Evolutionary conservation across 495 filamentous ascomycete genomes (phyloP).

Genomic region (Neurospora sp.): DNA sequence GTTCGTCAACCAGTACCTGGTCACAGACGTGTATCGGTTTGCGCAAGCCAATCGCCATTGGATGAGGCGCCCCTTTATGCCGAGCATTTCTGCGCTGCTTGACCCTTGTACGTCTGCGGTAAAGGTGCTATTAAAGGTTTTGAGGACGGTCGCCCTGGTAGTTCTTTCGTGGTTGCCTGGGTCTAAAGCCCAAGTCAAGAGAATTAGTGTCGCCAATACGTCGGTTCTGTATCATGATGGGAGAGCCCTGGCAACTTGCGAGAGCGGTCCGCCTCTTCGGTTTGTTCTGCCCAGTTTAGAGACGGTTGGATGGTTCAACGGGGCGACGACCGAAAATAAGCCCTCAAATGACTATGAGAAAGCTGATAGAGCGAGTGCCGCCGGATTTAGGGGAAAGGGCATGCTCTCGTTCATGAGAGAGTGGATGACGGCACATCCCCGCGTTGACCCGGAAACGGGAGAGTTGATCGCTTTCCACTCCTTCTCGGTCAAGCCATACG

Average conservation of each 20-base stretch:
- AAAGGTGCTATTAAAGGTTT: neutral
- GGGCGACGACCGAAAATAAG: constrained; percentile 14
- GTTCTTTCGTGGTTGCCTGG: constrained; percentile 32
- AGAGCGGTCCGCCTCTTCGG: constrained; percentile 56
- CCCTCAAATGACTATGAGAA: neutral
- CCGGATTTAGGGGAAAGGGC: constrained; percentile 40
- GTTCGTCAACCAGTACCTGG: constrained; percentile 54
- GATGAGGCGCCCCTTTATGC: neutral
- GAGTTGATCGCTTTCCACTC: constrained; percentile 57
- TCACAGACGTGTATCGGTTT: constrained; percentile 51
- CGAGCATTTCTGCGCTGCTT: constrained; percentile 1
- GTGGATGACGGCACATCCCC: constrained; percentile 60
- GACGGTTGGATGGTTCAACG: constrained; percentile 59
- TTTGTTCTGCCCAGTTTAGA: constrained; percentile 48
- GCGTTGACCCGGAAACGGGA: constrained; percentile 46
- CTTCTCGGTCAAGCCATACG: constrained; percentile 48
- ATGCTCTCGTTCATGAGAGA: constrained; percentile 47
- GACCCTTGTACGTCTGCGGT: neutral
- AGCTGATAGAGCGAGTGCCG: constrained; percentile 35
- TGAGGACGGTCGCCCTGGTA: neutral
- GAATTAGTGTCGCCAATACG: constrained; percentile 57
- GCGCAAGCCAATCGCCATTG: constrained; percentile 29
- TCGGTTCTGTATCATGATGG: constrained; percentile 53
- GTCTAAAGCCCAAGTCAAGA: constrained; percentile 40
- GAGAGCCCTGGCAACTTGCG: constrained; percentile 53